phyloP scores from a whole-genome alignment of 2,329 filamentous ascomycete species.

The Penicillium sp. region DNA sequence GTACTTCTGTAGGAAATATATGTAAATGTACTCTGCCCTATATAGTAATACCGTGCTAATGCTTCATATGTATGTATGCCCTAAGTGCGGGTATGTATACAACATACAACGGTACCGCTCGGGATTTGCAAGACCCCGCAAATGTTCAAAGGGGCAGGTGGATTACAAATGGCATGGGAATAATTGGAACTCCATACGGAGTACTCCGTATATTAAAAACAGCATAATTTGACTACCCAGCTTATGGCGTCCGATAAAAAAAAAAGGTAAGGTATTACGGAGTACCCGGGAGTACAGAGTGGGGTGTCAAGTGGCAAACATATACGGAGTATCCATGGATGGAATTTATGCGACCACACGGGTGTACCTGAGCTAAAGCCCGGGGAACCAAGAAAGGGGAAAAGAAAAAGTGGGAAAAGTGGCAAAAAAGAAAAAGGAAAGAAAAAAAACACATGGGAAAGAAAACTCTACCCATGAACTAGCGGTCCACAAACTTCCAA shows the following conservation, averaged over 20 bases:
- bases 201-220: not conserved
- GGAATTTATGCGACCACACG: slow-evolving; percentile 3
- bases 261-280: not conserved
- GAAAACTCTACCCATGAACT: slow-evolving; percentile 19
- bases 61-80: not conserved
- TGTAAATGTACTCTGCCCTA: not conserved
- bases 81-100: not conserved
- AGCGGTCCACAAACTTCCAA: slow-evolving; percentile 16
- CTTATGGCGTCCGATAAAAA: not conserved
- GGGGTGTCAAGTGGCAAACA: slow-evolving; percentile 6
- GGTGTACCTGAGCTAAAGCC: slow-evolving; percentile 13
- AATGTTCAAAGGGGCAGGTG: not conserved
- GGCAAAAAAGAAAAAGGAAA: not conserved
- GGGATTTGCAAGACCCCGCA: slow-evolving; percentile 1
- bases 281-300: slow-evolving; percentile 2
- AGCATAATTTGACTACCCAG: not conserved
- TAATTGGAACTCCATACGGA: not conserved
- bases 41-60: not conserved
- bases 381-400: slow-evolving; percentile 8
- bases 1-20: not conserved
- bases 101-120: not conserved
- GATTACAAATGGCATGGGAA: slow-evolving; percentile 2
- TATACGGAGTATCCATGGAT: not conserved
- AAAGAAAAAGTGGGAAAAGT: slow-evolving; percentile 13
- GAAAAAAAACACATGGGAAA: slow-evolving; percentile 21